These are phyloP conservation scores for Termitomyces sp. DNA, from an alignment of 768 basidiomycete species.

Conservation along the genomic window DNA sequence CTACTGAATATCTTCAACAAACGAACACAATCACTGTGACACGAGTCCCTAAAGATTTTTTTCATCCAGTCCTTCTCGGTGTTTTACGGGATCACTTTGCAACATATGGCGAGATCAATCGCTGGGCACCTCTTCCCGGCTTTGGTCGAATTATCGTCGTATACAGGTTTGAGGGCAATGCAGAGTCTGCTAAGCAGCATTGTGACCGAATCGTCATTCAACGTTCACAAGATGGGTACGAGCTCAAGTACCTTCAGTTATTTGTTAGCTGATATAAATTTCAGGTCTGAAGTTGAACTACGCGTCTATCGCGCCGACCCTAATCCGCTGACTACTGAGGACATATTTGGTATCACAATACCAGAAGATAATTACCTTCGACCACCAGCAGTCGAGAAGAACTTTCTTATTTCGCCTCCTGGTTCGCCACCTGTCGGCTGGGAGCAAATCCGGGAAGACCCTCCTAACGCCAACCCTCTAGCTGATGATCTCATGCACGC, in stretches of 20 bases:
- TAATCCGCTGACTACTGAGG: constrained; percentile 47
- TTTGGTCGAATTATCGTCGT: constrained; percentile 84
- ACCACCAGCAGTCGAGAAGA: constrained; percentile 81
- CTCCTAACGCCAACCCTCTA: constrained; percentile 77
- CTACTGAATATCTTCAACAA: constrained; percentile 16
- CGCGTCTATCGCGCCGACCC: constrained; percentile 73
- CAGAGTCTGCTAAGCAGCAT: constrained; percentile 58
- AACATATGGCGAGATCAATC: constrained; percentile 74
- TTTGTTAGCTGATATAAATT: constrained; percentile 2
- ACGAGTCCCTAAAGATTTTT: constrained; percentile 69
- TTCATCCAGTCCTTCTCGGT: constrained; percentile 61
- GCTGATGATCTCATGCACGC: constrained; percentile 87
- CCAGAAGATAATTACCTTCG: constrained; percentile 53
- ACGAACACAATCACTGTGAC: constrained; percentile 89
- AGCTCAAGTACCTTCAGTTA: constrained; percentile 13
- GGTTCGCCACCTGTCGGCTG: constrained; percentile 97
- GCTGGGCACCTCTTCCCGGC: constrained; percentile 83
- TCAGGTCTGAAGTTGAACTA: constrained; percentile 44
- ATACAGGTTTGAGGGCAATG: constrained; percentile 56
- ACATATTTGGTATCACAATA: constrained; percentile 21
- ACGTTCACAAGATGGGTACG: constrained; percentile 45
- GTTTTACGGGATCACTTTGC: constrained; percentile 70
- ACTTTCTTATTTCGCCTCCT: constrained; percentile 97
- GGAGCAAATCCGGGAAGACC: constrained; percentile 88
- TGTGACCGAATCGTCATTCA: constrained; percentile 63